These are phyloP conservation scores for Heritiera fomes DNA, from an alignment of 345 rosid genomes.

Conservation along the genomic window DNA sequence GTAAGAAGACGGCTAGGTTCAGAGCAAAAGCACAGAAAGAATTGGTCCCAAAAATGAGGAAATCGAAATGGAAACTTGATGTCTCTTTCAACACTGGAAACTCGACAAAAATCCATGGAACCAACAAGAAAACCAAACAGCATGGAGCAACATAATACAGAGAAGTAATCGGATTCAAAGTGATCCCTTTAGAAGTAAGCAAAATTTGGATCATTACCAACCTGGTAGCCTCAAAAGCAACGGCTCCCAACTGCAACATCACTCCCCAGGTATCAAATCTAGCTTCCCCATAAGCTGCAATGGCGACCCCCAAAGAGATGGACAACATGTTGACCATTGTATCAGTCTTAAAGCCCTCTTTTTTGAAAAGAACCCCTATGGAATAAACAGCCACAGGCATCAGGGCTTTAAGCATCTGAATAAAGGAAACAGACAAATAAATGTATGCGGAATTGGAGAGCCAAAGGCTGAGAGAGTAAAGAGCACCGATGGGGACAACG, in stretches of 20 bases:
- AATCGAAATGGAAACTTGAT: conserved; percentile 90
- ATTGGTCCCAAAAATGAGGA: conserved; percentile 83
- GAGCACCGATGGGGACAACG: conserved; percentile 90
- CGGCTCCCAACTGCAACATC: conserved; percentile 84
- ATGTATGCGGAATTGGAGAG: conserved; percentile 94
- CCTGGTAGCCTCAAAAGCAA: conserved; percentile 87
- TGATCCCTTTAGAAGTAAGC: conserved; percentile 83
- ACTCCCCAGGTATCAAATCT: conserved; percentile 92
- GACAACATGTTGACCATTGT: conserved; percentile 76
- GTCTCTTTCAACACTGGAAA: conserved; percentile 63
- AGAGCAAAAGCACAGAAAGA: conserved; percentile 85
- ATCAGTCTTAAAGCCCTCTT: conserved; percentile 61
- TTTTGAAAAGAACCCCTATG: conserved; percentile 69
- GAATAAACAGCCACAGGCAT: conserved; percentile 99
- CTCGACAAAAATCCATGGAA: conserved; percentile 95
- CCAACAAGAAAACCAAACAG: conserved; percentile 67
- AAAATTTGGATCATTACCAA: conserved; percentile 90
- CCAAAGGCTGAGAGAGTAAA: conserved; percentile 90
- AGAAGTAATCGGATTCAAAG: conserved; percentile 80
- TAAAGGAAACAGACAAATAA: conserved; percentile 92
- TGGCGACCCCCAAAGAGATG: conserved; percentile 85
- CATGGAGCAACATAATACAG: conserved; percentile 88
- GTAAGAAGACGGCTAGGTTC: conserved; percentile 90
- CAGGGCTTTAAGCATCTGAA: conserved; percentile 94
- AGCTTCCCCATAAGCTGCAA: conserved; percentile 96